These are phyloP conservation scores for Tricholoma matsutake DNA, from an alignment of 768 basidiomycete genomes.

Conservation along the genomic window DNA sequence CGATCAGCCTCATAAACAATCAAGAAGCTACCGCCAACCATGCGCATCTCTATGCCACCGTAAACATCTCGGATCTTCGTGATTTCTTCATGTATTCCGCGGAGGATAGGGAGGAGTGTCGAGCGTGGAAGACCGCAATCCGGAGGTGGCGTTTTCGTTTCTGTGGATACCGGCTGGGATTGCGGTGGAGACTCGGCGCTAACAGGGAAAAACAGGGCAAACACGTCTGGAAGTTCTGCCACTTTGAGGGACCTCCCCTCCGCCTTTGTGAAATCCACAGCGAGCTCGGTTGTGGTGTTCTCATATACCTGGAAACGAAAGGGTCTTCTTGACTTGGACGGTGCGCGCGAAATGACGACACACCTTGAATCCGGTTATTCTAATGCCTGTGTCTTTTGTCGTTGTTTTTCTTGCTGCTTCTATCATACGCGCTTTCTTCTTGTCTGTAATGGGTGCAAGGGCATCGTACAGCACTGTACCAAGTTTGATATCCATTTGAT, in stretches of 20 bases:
- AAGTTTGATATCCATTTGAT: slow-evolving; percentile 90
- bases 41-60: slow-evolving; percentile 60
- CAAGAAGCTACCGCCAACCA: slow-evolving; percentile 80
- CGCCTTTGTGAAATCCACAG: slow-evolving; percentile 62
- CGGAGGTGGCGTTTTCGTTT: background rate
- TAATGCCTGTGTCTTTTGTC: slow-evolving; percentile 68
- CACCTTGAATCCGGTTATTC: slow-evolving; percentile 91
- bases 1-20: slow-evolving; percentile 68
- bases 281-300: slow-evolving; percentile 42
- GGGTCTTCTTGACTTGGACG: background rate
- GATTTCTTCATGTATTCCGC: slow-evolving; percentile 49
- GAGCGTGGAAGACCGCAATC: slow-evolving; percentile 52
- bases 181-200: slow-evolving; percentile 14
- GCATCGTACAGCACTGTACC: slow-evolving; percentile 83
- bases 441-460: slow-evolving; percentile 48
- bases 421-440: slow-evolving; percentile 80
- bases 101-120: slow-evolving; percentile 56
- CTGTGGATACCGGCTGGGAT: background rate
- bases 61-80: slow-evolving; percentile 49
- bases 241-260: slow-evolving; percentile 78
- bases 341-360: slow-evolving; percentile 15
- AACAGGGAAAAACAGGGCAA: slow-evolving; percentile 76
- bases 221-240: slow-evolving; percentile 70
- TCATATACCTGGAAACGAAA: slow-evolving; percentile 61
- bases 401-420: slow-evolving; percentile 70